phyloP scores from a whole-genome alignment of 495 filamentous ascomycete species.

The Annulohypoxylon stygium region DNA sequence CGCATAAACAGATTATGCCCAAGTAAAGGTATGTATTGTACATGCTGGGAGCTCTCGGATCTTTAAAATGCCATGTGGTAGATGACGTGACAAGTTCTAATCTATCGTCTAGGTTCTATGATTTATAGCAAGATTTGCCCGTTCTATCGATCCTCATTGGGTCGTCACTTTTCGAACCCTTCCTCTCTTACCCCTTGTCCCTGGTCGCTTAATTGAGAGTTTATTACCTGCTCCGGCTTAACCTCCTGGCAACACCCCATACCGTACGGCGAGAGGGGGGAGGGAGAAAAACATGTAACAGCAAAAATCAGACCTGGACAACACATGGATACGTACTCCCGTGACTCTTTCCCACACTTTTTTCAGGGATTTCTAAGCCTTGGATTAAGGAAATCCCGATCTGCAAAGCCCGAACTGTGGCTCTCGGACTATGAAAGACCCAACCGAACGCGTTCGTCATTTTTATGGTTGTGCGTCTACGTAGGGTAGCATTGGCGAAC shows the following conservation, averaged over 20 bases:
- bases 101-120: constrained; percentile 25
- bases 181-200: constrained; percentile 6
- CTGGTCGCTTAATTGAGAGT: constrained; percentile 17
- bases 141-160: constrained; percentile 25
- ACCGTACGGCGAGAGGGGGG: constrained; percentile 18
- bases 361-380: constrained; percentile 11
- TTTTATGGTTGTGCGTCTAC: neutral
- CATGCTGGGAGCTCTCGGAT: constrained; percentile 10
- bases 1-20: neutral
- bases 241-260: constrained; percentile 31
- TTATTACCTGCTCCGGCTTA: constrained; percentile 20
- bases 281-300: neutral
- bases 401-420: constrained; percentile 38
- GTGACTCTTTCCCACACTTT: constrained; percentile 10
- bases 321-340: constrained; percentile 33
- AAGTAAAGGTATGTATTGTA: neutral
- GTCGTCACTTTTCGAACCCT: constrained; percentile 1
- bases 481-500: constrained; percentile 32
- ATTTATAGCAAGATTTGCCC: constrained; percentile 20
- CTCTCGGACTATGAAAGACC: constrained; percentile 16
- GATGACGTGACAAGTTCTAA: constrained; percentile 35
- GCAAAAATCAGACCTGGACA: constrained; percentile 24
- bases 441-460: constrained; percentile 13
- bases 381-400: constrained; percentile 35
- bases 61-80: constrained; percentile 21